Conservation (phyloP, 768 basidiomycete genomes). For the Boletellus sp. region DNA sequence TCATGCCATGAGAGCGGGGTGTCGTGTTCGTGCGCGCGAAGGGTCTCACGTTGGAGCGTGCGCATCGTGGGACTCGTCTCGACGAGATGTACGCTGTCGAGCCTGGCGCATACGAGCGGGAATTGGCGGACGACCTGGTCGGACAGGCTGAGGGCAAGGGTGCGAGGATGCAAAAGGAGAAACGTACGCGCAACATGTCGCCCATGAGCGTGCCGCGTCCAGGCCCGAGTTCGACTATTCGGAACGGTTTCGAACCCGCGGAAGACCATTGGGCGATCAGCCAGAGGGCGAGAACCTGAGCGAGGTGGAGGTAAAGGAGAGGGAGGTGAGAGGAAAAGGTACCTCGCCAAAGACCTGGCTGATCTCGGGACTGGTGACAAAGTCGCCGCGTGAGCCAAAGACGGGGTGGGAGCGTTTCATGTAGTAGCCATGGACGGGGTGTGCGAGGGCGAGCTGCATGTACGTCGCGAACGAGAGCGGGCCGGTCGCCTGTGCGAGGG, state of each 20-base stretch:
- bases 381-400: conserved; percentile 87
- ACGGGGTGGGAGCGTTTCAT: conserved; percentile 69
- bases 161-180: too few relatives aligned
- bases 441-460: conserved; percentile 87
- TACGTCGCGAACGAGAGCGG: conserved; percentile 86
- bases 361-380: conserved; percentile 95
- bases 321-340: conserved; percentile 20
- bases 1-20: conserved; percentile 67
- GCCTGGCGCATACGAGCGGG: conserved; percentile 30
- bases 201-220: conserved; percentile 90
- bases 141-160: background rate
- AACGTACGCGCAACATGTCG: conserved; percentile 75
- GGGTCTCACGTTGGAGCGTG: conserved; percentile 52
- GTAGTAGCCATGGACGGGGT: conserved; percentile 93
- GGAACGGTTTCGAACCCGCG: conserved; percentile 49
- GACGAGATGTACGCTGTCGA: conserved; percentile 65
- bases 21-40: conserved; percentile 34
- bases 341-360: conserved; percentile 97
- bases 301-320: conserved; percentile 1
- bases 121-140: conserved; percentile 52
- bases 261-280: conserved; percentile 70
- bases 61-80: conserved; percentile 76
- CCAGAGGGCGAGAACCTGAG: conserved; percentile 86
- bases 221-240: conserved; percentile 90
- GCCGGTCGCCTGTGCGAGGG: conserved; percentile 64